Base-by-base conservation (phyloP, 2,329 filamentous ascomycete species). In the Elsinoe arachidis region DNA sequence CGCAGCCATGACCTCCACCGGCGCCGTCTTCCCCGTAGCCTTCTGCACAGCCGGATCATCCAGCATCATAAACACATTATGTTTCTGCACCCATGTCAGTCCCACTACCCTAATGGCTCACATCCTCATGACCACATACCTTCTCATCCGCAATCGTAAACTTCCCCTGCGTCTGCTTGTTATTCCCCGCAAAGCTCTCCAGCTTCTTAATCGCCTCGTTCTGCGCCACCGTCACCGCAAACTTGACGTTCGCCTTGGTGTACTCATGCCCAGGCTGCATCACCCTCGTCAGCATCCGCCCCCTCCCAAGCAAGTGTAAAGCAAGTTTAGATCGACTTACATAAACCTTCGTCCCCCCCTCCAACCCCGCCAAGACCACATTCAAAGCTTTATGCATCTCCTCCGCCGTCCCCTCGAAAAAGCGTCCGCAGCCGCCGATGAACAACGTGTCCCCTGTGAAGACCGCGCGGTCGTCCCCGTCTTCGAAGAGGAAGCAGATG, bases 141-240 rank as follows among this genome's bases (percentile, higher is more conserved):
- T 97, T 97, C 74, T 99, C 93, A 68, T 99, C 90, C 0, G 87
- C 91, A 72, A 99, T 97, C 0, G 92, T 99, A 66, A 96, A 97
- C 68, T 90, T 88, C 47, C 93, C 93, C 71, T 96, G 91, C 1
- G 93, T 97, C 74, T 96, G 82, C 73, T 85, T 78, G 72, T 96
- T 92, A 60, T 80, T 78, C 56, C 88, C 82, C 1, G 89, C 87
- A 70, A 90, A 96, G 0, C 80, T 78, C 63, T 88, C 78, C 33
- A 99, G 78, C 65, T 85, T 87, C 77, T 87, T 84, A 61, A 96
- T 83, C 0, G 88, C 78, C 51, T 88, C 84, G 41, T 81, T 87
- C 66, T 88, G 83, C 57, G 86, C 76, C 14, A 97, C 86, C 1
- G 85, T 86, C 59, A 87, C 74, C 49, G 83, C 85, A 68, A 99